Conservation (phyloP, 2,329 filamentous ascomycete genomes). For the Grosmannia clavigera region DNA sequence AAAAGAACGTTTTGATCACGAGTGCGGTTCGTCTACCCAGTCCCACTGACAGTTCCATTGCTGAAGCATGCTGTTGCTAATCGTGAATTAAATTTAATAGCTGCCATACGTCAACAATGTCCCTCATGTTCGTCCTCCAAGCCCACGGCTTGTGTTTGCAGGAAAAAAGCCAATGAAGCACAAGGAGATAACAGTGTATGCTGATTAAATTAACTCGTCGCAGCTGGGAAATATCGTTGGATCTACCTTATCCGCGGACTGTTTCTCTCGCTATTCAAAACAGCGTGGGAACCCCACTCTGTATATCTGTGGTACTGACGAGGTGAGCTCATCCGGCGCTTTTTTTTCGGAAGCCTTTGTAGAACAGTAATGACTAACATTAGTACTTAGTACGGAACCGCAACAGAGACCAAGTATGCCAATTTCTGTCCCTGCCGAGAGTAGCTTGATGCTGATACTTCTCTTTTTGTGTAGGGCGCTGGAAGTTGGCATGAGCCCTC, state of each 20-base stretch:
- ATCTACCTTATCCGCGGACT: constrained; percentile 77
- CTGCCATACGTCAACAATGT: constrained; percentile 43
- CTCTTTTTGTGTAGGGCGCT: constrained; percentile 41
- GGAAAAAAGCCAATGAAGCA: not conserved
- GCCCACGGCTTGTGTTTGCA: not conserved
- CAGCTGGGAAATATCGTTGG: constrained; percentile 72
- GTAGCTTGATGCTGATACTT: not conserved
- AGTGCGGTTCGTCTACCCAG: constrained; percentile 65
- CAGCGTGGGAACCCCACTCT: constrained; percentile 68
- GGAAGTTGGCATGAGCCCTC: constrained; percentile 67
- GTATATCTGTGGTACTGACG: constrained; percentile 58
- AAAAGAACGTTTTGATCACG: constrained; percentile 80
- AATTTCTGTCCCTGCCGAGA: not conserved
- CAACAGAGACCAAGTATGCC: constrained; percentile 68
- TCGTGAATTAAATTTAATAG: not conserved
- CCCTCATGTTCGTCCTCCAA: constrained; percentile 40
- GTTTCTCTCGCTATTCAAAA: constrained; percentile 72
- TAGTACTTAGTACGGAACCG: constrained; percentile 59
- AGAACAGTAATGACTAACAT: constrained; percentile 22
- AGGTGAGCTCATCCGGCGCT: constrained; percentile 4
- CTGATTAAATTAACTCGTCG: not conserved
- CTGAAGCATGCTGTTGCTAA: not conserved
- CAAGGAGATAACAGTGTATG: not conserved
- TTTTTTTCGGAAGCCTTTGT: not conserved
- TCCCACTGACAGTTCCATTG: constrained; percentile 22